Conservation (phyloP, 768 basidiomycete genomes). For the Boletus rubropictus region DNA sequence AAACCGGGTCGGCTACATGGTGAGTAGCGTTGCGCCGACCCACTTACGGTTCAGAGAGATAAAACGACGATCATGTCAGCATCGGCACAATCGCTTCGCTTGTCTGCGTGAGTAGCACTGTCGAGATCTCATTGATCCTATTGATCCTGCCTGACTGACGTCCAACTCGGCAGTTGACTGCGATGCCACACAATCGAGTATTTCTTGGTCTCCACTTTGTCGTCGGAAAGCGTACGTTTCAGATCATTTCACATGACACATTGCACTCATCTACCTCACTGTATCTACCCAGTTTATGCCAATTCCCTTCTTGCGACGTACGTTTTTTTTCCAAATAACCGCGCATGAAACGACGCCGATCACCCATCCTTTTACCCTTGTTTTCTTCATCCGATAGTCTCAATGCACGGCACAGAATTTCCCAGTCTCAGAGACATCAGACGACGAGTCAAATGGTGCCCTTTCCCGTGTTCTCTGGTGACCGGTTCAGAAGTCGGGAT, state of each 20-base stretch:
- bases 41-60: background rate
- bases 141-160: background rate
- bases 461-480: background rate
- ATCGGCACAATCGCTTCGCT: conserved; percentile 13
- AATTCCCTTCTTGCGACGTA: conserved; percentile 26
- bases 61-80: conserved; percentile 2
- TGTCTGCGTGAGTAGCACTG: conserved; percentile 13
- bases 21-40: background rate
- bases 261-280: background rate
- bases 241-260: background rate
- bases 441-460: background rate
- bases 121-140: no score
- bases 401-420: conserved; percentile 16
- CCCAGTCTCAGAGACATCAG: background rate
- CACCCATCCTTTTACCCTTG: background rate
- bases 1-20: conserved; percentile 24
- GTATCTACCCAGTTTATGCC: conserved; percentile 14
- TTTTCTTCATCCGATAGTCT: conserved; percentile 9
- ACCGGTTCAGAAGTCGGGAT: background rate
- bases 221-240: conserved; percentile 18
- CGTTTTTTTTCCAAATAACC: background rate
- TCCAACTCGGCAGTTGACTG: conserved; percentile 10
- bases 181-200: conserved; percentile 22
- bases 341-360: background rate
- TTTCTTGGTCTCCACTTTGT: conserved; percentile 23